Conservation (phyloP, 495 filamentous ascomycete species). For the Penicillium desertorum region DNA sequence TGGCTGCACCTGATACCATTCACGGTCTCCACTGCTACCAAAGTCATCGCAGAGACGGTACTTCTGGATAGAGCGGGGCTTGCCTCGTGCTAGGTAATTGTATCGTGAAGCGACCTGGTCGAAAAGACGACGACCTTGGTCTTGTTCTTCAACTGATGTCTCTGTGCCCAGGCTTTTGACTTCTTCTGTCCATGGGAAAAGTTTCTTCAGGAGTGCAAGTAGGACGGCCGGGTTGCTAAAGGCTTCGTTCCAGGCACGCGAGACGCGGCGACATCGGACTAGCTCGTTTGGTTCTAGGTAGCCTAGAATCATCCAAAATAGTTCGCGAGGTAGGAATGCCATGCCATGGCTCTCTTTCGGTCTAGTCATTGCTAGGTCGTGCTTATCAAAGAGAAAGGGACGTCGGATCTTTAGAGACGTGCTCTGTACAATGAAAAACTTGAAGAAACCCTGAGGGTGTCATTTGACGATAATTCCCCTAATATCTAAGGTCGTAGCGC, state of each 20-base stretch:
- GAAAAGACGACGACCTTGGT: conserved; percentile 48
- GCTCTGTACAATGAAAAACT: neutral
- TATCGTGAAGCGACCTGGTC: conserved; percentile 58
- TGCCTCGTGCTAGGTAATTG: conserved; percentile 50
- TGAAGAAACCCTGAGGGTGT: neutral
- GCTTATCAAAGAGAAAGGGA: neutral
- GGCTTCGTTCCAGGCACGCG: conserved; percentile 51
- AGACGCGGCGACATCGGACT: conserved; percentile 57
- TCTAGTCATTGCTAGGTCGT: conserved; percentile 5
- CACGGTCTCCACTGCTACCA: conserved; percentile 33
- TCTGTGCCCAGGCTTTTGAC: conserved; percentile 34
- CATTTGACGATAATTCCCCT: neutral
- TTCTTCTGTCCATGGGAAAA: conserved; percentile 57
- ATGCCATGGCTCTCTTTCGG: conserved; percentile 21
- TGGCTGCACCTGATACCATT: conserved; percentile 52
- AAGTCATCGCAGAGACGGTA: conserved; percentile 40
- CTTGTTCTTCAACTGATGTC: conserved; percentile 1
- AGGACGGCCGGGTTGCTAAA: conserved; percentile 52
- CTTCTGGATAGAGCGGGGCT: conserved; percentile 50
- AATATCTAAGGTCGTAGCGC: neutral
- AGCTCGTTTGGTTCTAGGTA: conserved; percentile 52
- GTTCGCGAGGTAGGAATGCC: conserved; percentile 40
- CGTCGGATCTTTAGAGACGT: neutral
- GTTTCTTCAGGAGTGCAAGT: conserved; percentile 48
- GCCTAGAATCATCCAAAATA: conserved; percentile 44